Conservation (phyloP, 805 yeast species). For the Cyberlindnera amylophila region DNA sequence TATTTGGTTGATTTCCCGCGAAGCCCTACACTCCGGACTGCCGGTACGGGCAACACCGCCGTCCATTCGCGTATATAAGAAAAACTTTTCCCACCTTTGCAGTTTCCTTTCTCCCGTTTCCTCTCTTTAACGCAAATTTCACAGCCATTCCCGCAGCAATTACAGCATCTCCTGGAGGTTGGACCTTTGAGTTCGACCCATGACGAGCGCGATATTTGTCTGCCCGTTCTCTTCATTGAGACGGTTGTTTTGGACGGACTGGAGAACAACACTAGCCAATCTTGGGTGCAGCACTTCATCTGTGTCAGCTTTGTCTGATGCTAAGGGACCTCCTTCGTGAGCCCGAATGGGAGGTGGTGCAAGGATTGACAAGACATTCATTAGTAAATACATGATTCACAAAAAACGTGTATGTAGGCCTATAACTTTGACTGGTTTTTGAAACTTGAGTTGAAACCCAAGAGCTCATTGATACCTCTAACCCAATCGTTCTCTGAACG, state of each 20-base stretch:
- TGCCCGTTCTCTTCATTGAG: slow-evolving; percentile 19
- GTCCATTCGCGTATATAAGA: no score
- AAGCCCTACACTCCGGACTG: no score
- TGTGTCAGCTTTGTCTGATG: slow-evolving; percentile 41
- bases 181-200: slow-evolving; percentile 66
- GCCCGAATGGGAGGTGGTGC: slow-evolving; percentile 67
- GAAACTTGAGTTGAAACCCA: slow-evolving; percentile 87
- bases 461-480: slow-evolving; percentile 75
- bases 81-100: background rate
- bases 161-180: slow-evolving; percentile 68
- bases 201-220: slow-evolving; percentile 56
- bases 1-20: no score
- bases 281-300: slow-evolving; percentile 76
- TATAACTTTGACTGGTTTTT: slow-evolving; percentile 37
- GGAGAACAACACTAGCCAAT: slow-evolving; percentile 56
- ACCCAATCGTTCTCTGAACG: slow-evolving; percentile 88
- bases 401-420: background rate
- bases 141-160: slow-evolving; percentile 59
- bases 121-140: slow-evolving; percentile 46
- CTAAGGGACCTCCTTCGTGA: slow-evolving; percentile 75
- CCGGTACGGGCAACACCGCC: no score
- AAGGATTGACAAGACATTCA: slow-evolving; percentile 41
- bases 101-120: background rate
- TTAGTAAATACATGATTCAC: no score
- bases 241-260: slow-evolving; percentile 43